A percentile compares a stretch with the other conserved stretches of the same genome.
These are phyloP conservation scores for Cladosporium sp. DNA, from an alignment of 2,329 filamentous ascomycete species.

Conservation along the genomic window DNA sequence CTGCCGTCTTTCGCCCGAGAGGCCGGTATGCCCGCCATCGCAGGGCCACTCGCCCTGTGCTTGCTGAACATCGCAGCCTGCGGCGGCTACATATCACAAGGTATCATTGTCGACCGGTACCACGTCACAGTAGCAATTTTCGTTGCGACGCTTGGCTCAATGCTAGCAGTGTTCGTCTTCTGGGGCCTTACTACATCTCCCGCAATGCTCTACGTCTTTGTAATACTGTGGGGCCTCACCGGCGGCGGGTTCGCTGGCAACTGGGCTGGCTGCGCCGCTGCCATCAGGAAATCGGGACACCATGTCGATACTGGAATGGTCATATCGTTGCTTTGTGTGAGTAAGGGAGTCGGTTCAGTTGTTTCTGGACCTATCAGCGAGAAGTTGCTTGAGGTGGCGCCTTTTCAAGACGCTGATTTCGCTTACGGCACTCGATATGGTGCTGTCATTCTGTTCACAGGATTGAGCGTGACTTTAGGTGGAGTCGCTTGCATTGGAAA, in stretches of 20 bases:
- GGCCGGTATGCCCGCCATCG: slow-evolving; percentile 29
- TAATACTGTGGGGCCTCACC: slow-evolving; percentile 37
- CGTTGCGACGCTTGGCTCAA: slow-evolving; percentile 33
- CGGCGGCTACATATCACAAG: slow-evolving; percentile 34
- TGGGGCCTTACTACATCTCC: slow-evolving; percentile 42
- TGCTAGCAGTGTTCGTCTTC: slow-evolving; percentile 36
- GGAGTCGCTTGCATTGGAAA: slow-evolving; percentile 8
- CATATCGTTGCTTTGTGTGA: slow-evolving; percentile 12
- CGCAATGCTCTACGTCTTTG: slow-evolving; percentile 38
- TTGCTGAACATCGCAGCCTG: slow-evolving; percentile 35
- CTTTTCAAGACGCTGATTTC: neutral
- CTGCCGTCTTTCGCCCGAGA: slow-evolving; percentile 36
- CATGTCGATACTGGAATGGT: slow-evolving; percentile 14
- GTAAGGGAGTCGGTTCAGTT: slow-evolving; percentile 12
- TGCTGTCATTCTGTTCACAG: slow-evolving; percentile 7
- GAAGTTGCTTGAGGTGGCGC: slow-evolving; percentile 2
- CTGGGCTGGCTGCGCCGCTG: slow-evolving; percentile 25
- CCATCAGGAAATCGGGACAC: slow-evolving; percentile 15
- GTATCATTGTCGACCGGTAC: slow-evolving; percentile 34
- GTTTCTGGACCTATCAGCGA: slow-evolving; percentile 12
- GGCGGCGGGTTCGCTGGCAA: slow-evolving; percentile 35
- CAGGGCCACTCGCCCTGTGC: slow-evolving; percentile 34
- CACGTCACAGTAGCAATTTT: slow-evolving; percentile 35
- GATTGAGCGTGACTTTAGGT: slow-evolving; percentile 1
- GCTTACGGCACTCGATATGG: slow-evolving; percentile 13